Base-by-base conservation (phyloP, 1,139 yeast genomes). In the Eremothecium cymbalariae region DNA sequence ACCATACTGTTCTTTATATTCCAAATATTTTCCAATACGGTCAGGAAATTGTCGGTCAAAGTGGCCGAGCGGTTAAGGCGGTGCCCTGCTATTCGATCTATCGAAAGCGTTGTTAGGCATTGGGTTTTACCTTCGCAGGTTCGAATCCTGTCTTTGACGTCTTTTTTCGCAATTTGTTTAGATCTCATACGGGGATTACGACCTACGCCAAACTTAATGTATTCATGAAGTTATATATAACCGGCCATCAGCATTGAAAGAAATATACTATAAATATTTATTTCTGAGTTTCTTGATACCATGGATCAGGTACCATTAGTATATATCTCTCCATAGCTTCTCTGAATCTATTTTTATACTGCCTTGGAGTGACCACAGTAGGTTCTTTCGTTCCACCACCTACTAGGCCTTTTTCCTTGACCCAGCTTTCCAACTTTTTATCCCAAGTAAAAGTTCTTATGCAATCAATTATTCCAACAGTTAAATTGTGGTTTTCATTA, bases 251-350 rank as follows among this genome's bases (percentile, higher is more conserved):
- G n/a, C n/a, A n/a, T n/a, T n/a, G n/a, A n/a, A n/a, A n/a, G n/a
- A n/a, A n/a, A 25, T 3, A 21, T 18, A 16, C 27, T 37, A n/a
- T 18, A 16, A 14, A 22, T 16, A 21, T 30, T 23, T 31, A 36
- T 8, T 22, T 29, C 11, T 35, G 28, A n/a, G 43, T 49, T 17
- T 62, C 64, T 37, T 60, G 66, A 40, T 77, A 79, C 82, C 86
- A 81, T 12, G 78, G 74, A 45, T 88, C 96, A 0, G 98, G 98
- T 3, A 90, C 95, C 77, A 88, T 86, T 41, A 88, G 61, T 37
- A 93, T 83, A 51, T 93, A 90, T 35, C 96, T 63, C 51, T 90
- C 97, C 98, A 93, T 93, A 1, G 98, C 98, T 54, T 88, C 98
- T 47, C 98, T 69, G 55, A 93, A 93, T 43, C 99, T 65, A 36